phyloP scores from a whole-genome alignment of 2,329 filamentous ascomycete genomes.

The Amauroascus verrucosus region DNA sequence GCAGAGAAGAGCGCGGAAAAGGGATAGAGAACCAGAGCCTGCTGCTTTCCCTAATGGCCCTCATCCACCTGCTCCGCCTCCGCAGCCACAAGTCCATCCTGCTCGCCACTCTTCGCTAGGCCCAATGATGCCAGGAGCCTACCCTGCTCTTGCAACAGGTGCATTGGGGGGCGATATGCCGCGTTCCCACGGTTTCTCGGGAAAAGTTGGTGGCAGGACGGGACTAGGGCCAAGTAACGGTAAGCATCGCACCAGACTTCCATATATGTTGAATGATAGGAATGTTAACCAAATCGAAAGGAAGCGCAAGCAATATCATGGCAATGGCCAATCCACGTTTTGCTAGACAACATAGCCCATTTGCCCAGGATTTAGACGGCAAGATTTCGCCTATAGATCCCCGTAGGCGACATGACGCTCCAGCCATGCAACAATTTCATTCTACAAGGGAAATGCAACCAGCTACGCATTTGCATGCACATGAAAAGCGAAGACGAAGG shows the following conservation, averaged over 20 bases:
- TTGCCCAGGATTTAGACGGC: background rate
- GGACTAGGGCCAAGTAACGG: background rate
- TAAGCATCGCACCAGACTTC: background rate
- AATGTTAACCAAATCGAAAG: background rate
- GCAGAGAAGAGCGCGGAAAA: constrained; percentile 4
- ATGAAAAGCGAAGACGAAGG: background rate
- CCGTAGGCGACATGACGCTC: background rate
- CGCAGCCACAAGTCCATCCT: background rate
- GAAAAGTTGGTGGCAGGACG: background rate
- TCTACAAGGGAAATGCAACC: background rate
- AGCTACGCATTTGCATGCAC: background rate
- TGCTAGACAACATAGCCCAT: background rate
- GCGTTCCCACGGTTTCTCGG: background rate
- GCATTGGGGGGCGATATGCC: background rate
- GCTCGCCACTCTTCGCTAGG: background rate
- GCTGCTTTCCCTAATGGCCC: background rate
- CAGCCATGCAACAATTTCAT: background rate
- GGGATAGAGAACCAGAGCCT: background rate
- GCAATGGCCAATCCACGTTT: background rate
- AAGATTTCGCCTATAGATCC: background rate
- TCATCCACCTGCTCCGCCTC: background rate
- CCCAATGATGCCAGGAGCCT: background rate
- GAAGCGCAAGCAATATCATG: background rate
- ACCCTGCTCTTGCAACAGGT: background rate
- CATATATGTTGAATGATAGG: background rate